Evolutionary conservation across 768 basidiomycete species (phyloP).

Genomic region (Holtermannia corniformis): DNA sequence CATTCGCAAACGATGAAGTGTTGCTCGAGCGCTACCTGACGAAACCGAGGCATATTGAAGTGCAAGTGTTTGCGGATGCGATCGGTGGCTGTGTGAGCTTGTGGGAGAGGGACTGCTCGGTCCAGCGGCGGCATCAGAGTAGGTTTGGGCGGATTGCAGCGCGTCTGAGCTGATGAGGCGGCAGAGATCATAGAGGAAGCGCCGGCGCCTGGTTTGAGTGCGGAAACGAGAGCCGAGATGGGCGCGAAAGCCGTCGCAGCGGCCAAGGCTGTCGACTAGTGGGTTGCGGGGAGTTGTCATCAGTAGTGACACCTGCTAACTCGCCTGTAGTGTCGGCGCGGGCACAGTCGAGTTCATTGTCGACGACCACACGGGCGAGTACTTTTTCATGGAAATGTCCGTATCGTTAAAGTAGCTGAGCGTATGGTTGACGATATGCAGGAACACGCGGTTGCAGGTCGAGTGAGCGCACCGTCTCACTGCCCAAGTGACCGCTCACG

Average conservation of each 20-base stretch:
- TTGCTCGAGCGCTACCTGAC: constrained; percentile 82
- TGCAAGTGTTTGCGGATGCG: constrained; percentile 84
- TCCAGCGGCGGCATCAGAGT: constrained; percentile 87
- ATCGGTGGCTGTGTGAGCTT: constrained; percentile 74
- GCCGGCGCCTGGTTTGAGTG: constrained; percentile 76
- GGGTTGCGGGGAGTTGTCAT: neutral
- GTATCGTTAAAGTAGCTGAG: constrained; percentile 20
- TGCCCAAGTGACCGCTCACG: neutral
- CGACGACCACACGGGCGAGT: constrained; percentile 74
- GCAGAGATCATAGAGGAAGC: constrained; percentile 51
- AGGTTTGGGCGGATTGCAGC: constrained; percentile 53
- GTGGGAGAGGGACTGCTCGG: constrained; percentile 93
- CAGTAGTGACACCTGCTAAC: neutral
- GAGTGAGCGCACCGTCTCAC: constrained; percentile 8
- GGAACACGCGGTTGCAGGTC: constrained; percentile 38
- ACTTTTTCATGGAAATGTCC: constrained; percentile 95
- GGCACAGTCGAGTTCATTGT: constrained; percentile 69
- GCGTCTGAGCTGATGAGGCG: constrained; percentile 1
- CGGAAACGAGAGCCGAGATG: constrained; percentile 68
- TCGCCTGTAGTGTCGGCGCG: constrained; percentile 14
- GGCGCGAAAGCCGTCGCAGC: constrained; percentile 82
- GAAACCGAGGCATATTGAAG: constrained; percentile 81
- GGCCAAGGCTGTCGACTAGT: constrained; percentile 79
- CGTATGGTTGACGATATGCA: neutral
- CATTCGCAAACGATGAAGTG: constrained; percentile 78